Evolutionary conservation across 1,284 basidiomycete genomes (phyloP), one percentile per base, ranked within the genome.

Genomic region (Apiotrichum montevideense): DNA sequence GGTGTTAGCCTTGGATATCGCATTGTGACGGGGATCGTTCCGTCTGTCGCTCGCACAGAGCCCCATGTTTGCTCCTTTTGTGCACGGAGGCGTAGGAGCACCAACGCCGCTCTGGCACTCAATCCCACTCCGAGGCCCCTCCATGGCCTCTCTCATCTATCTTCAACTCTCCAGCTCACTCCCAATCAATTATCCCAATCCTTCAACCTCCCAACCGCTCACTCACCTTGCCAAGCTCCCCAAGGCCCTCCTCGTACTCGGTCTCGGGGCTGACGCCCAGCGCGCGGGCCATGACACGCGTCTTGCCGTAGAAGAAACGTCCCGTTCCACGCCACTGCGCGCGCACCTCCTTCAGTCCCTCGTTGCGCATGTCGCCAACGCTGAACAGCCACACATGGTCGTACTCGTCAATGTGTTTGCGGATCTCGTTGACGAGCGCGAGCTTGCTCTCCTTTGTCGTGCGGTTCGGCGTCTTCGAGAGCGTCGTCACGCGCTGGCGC

Each of bases 301-400:
- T 87, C 70, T 88, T 84, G 41, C 91, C 95, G 78, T 96, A 91
- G 76, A 95, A 95, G 79, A 98, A 87, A 65, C 93, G 84, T 46
- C 87, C 89, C 62, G 88, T 85, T 59, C 90, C 90, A 80, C 90
- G 90, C 95, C 95, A 99, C 66, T 91, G 81, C 62, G 85, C 85
- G 64, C 95, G 83, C 46, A 98, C 90, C 61, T 91, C 93, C 80
- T 98, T 93, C 46, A 99, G 80, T 77, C 93, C 88, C 42, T 90
- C 81, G 79, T 95, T 98, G 58, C 95, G 84, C 90, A 97, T 95
- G 70, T 91, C 86, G 43, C 92, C 92, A 33, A 97, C 88, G 66
- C 87, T 86, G 74, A 98, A 96, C 35, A 98, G 76, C 91, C 93
- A 98, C 76, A 90, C 87, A 76, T 95, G 96, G 64, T 86, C 84